Evolutionary conservation across 2,329 filamentous ascomycete genomes (phyloP).

Genomic region (Aspergillus novoparasiticus): DNA sequence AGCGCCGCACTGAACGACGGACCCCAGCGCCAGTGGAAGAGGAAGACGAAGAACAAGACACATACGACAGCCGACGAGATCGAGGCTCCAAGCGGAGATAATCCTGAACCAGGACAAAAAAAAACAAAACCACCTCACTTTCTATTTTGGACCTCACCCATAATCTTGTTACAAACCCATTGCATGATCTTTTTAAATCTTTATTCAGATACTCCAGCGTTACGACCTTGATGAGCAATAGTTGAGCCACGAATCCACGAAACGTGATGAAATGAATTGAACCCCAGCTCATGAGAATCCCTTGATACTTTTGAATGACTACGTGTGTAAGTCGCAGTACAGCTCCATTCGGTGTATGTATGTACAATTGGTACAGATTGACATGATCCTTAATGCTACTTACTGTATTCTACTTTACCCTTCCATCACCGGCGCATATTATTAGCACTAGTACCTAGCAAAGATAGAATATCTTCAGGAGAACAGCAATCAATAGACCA

Average conservation of each 20-base stretch:
- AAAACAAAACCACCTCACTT: background rate
- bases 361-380: conserved; percentile 12
- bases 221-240: conserved; percentile 10
- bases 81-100: conserved; percentile 8
- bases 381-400: conserved; percentile 1
- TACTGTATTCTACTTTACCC: conserved; percentile 2
- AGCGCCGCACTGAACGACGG: conserved; percentile 51
- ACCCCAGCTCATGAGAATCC: background rate
- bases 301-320: background rate
- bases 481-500: background rate
- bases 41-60: conserved; percentile 47
- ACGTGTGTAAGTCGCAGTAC: background rate
- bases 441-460: background rate
- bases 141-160: background rate
- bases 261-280: conserved; percentile 4
- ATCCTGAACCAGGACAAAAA: background rate
- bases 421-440: background rate
- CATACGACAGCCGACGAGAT: conserved; percentile 25
- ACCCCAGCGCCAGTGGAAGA: conserved; percentile 52
- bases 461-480: background rate
- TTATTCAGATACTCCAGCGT: conserved; percentile 4
- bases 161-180: background rate
- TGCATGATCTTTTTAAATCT: background rate
- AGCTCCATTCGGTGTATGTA: background rate
- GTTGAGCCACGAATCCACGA: conserved; percentile 5